Evolutionary conservation across 352 stramenopile genomes (phyloP).

Genomic region (Phytophthora colocasiae): DNA sequence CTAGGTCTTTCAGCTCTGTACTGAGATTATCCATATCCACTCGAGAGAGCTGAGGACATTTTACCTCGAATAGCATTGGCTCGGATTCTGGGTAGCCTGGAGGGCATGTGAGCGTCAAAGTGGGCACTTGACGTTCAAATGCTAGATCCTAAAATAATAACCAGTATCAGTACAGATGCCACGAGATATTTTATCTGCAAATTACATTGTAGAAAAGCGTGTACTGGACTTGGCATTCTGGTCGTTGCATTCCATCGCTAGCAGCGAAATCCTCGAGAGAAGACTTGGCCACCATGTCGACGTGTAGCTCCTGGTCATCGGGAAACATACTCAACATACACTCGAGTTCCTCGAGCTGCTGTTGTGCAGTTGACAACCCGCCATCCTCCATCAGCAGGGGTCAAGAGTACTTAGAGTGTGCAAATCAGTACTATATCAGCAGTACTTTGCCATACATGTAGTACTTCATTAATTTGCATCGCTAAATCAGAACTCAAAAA

Average conservation of each 20-base stretch:
- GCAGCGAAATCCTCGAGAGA: slow-evolving; percentile 33
- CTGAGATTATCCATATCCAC: slow-evolving; percentile 49
- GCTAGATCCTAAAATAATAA: slow-evolving; percentile 25
- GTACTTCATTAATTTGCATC: too few species aligned
- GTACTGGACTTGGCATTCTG: slow-evolving; percentile 43
- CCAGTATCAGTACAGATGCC: slow-evolving; percentile 1
- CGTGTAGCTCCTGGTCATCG: slow-evolving; percentile 44
- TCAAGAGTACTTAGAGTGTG: too few species aligned
- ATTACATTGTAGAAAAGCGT: slow-evolving; percentile 54
- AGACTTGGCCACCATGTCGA: slow-evolving; percentile 38
- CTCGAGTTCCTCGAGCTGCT: slow-evolving; percentile 78
- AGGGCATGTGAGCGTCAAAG: slow-evolving; percentile 60
- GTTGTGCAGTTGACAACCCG: slow-evolving; percentile 18
- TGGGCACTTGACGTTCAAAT: slow-evolving; percentile 37
- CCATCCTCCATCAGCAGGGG: neutral
- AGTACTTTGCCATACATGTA: too few species aligned
- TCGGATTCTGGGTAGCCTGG: slow-evolving; percentile 43
- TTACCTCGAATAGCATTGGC: slow-evolving; percentile 51
- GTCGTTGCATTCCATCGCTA: neutral
- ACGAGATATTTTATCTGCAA: neutral
- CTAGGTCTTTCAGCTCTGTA: slow-evolving; percentile 41
- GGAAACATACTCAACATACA: slow-evolving; percentile 84
- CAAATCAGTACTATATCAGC: too few species aligned
- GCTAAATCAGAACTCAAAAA: too few species aligned
- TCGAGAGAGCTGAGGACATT: slow-evolving; percentile 57